Percentiles rank a stretch among this genome's conserved stretches.
Evolutionary conservation across 768 basidiomycete genomes (phyloP).

Genomic region (Leucosporidium yakuticum): DNA sequence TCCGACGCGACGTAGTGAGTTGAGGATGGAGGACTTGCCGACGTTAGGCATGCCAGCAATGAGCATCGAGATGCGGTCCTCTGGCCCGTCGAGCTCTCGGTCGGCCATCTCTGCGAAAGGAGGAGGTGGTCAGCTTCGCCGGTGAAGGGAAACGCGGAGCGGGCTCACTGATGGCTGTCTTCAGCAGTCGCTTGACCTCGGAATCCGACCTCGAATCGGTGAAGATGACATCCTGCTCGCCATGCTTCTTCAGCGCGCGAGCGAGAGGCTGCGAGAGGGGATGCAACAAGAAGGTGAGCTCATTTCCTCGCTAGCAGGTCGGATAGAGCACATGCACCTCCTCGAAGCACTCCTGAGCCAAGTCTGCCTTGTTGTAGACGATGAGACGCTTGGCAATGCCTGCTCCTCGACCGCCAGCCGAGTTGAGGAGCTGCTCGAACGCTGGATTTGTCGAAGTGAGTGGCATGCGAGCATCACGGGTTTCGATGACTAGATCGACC

Average conservation of each 20-base stretch:
- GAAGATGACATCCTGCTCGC: slow-evolving; percentile 45
- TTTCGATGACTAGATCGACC: slow-evolving; percentile 87
- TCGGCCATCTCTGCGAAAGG: slow-evolving; percentile 14
- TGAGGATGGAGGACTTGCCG: slow-evolving; percentile 90
- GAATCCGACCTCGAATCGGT: slow-evolving; percentile 43
- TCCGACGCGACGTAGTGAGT: slow-evolving; percentile 78
- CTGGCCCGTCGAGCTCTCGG: slow-evolving; percentile 25
- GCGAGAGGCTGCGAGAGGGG: slow-evolving; percentile 42
- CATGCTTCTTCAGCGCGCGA: slow-evolving; percentile 43
- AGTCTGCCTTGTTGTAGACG: slow-evolving; percentile 86
- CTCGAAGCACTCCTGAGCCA: slow-evolving; percentile 81
- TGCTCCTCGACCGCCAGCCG: slow-evolving; percentile 40
- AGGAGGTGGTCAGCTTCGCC: no score
- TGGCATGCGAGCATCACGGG: slow-evolving; percentile 85
- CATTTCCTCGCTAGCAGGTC: background rate
- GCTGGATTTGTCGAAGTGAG: slow-evolving; percentile 87
- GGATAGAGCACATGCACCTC: slow-evolving; percentile 52
- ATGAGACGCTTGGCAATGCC: slow-evolving; percentile 71
- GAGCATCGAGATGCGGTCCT: slow-evolving; percentile 51
- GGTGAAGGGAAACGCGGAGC: no score
- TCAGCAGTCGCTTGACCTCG: slow-evolving; percentile 43
- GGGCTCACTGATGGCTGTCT: slow-evolving; percentile 44
- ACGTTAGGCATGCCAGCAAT: slow-evolving; percentile 99
- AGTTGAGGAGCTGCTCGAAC: slow-evolving; percentile 58
- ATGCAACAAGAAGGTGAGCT: background rate